Evolutionary conservation across 1,284 basidiomycete genomes (phyloP).

Genomic region (Exsudoporus floridanus): DNA sequence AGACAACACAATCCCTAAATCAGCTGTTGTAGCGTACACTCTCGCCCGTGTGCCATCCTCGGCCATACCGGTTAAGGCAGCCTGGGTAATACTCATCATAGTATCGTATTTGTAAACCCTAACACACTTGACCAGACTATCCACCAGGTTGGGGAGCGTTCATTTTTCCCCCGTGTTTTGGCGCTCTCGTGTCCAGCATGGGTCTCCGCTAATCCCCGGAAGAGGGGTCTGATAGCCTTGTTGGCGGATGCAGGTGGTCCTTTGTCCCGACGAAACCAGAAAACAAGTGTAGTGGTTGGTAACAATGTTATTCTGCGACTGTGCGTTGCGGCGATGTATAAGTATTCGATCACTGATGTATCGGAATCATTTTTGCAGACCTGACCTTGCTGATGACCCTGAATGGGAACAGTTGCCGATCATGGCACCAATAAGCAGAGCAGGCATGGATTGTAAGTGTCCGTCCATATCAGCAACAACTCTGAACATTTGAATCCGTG

Average conservation of each 20-base stretch:
- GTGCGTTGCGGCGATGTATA: constrained; percentile 38
- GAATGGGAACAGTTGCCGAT: constrained; percentile 51
- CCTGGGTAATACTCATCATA: constrained; percentile 31
- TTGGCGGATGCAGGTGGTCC: constrained; percentile 46
- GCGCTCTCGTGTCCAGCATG: constrained; percentile 40
- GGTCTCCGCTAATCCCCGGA: constrained; percentile 19
- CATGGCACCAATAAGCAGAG: constrained; percentile 40
- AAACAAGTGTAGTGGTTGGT: constrained; percentile 47
- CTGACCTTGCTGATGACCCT: constrained; percentile 51
- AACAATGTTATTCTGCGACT: constrained; percentile 49
- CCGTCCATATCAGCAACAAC: neutral
- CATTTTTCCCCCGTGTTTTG: constrained; percentile 42
- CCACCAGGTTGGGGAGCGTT: constrained; percentile 40
- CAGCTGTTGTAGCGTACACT: constrained; percentile 44
- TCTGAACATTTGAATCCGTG: neutral
- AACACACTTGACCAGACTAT: constrained; percentile 27
- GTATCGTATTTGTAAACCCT: constrained; percentile 10
- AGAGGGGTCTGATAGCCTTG: constrained; percentile 41
- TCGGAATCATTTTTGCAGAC: constrained; percentile 38
- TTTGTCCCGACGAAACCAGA: constrained; percentile 34
- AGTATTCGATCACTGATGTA: constrained; percentile 3
- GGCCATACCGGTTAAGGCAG: constrained; percentile 20
- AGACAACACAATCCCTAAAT: constrained; percentile 54
- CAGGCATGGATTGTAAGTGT: constrained; percentile 52
- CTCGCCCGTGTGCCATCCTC: constrained; percentile 31